Conservation (phyloP, 2,329 filamentous ascomycete species). For the Chrysoporthe deuterocubensis region DNA sequence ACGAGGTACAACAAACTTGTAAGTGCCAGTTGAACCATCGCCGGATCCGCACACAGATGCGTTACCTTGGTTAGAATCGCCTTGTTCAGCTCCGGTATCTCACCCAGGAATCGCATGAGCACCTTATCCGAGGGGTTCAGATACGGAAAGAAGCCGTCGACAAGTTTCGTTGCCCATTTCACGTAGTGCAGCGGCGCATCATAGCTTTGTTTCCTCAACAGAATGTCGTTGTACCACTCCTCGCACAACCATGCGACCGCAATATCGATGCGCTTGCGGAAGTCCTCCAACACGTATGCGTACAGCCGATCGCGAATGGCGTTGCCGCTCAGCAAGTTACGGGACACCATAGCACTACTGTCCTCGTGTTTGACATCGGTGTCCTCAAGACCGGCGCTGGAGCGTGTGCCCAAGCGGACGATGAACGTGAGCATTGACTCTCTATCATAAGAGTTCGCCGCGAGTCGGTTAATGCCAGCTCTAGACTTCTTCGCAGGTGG, state of each 20-base stretch:
- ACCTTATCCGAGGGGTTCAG: constrained; percentile 90
- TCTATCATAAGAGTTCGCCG: constrained; percentile 80
- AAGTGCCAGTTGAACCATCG: constrained; percentile 64
- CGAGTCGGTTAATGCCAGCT: constrained; percentile 80
- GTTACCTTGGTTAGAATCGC: constrained; percentile 76
- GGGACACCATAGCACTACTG: constrained; percentile 39
- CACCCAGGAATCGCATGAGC: constrained; percentile 86
- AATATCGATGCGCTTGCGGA: constrained; percentile 84
- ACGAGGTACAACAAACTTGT: constrained; percentile 69
- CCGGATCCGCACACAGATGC: constrained; percentile 67
- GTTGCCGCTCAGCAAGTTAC: constrained; percentile 55
- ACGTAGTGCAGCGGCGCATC: constrained; percentile 72
- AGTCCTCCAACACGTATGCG: constrained; percentile 88
- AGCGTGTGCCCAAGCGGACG: constrained; percentile 80
- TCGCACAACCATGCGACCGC: constrained; percentile 95
- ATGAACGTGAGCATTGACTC: constrained; percentile 93
- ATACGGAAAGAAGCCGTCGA: constrained; percentile 89
- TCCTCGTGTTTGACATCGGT: constrained; percentile 61
- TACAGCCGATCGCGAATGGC: constrained; percentile 81
- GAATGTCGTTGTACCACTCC: constrained; percentile 93
- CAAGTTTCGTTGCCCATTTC: constrained; percentile 76
- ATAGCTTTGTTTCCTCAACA: constrained; percentile 46
- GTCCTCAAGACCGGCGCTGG: constrained; percentile 71
- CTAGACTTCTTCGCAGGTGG: constrained; percentile 63
- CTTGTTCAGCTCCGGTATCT: constrained; percentile 79